Evolutionary conservation across 192 early-diverging fungal genomes (phyloP).

Genomic region (Gonapodya prolifera): DNA sequence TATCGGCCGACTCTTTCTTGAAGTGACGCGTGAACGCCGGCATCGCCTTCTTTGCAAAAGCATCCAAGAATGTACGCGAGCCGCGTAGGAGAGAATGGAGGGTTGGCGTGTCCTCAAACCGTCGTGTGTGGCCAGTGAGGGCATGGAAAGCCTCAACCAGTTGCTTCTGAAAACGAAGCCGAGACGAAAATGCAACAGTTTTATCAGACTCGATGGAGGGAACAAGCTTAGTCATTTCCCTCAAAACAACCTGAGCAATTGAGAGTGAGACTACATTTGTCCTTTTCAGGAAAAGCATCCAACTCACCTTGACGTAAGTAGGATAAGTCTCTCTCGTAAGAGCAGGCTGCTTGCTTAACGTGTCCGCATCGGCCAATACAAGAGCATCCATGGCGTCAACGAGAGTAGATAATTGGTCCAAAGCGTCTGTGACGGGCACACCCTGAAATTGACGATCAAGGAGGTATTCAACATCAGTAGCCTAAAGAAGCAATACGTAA

Average conservation of each 20-base stretch:
- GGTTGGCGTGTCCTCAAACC: not conserved
- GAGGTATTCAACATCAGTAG: not conserved
- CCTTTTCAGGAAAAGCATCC: not conserved
- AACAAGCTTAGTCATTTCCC: not conserved
- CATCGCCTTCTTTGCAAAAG: not conserved
- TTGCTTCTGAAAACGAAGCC: not conserved
- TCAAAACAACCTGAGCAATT: not conserved
- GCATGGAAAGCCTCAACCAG: not conserved
- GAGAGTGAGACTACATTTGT: not conserved
- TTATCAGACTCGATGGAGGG: not conserved
- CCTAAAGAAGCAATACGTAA: not conserved
- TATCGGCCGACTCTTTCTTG: not conserved
- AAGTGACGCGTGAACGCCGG: not conserved
- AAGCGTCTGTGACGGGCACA: not conserved
- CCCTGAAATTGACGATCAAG: not conserved
- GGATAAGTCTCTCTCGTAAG: not conserved
- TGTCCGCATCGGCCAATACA: not conserved
- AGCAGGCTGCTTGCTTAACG: not conserved
- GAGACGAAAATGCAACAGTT: not conserved
- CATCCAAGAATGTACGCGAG: not conserved
- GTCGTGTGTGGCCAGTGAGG: not conserved
- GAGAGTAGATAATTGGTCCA: not conserved
- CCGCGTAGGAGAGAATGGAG: not conserved
- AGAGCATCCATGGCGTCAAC: not conserved
- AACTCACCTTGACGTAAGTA: not conserved